Base-by-base conservation (phyloP, 2,329 filamentous ascomycete species). In the Botrytis fabae region DNA sequence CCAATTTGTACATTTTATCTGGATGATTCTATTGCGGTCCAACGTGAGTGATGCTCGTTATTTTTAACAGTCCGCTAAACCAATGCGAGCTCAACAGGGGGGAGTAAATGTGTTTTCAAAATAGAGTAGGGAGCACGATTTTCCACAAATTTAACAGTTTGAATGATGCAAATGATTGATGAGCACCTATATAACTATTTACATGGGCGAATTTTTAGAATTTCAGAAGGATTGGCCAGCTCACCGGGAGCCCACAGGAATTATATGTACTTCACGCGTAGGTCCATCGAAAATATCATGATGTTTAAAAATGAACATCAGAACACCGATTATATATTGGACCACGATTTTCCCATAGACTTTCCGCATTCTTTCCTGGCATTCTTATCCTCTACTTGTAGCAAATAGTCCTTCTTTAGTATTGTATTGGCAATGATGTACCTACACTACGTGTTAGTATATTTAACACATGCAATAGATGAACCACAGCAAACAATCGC, bases 1-100 rank as follows among this genome's bases (percentile, higher is more conserved):
- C 65, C 65, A 57, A 69, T 69, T 32, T 8, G 35, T 38, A 42
- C 9, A 69, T 69, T 69, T 57, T 57, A 44, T 69, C 18, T 28
- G 25, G 10, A 57, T 32, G 16, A 9, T 14, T 40, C 18, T 54
- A 4, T 40, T 5, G 25, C 9, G 22, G 38, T 4, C 12, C 35
- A 2, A n/a, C 6, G 22, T 40, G 59, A 60, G 32, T 14, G 32
- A 12, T 38, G 18, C 51, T 57, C 51, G 18, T 57, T 57, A 2
- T 57, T 18, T 28, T 57, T 28, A n/a, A n/a, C 18, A 32, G 51
- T 2, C 28, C n/a, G n/a, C 51, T 57, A n/a, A 44, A 18, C 42
- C 14, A 12, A 18, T 44, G 42, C 40, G 16, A 44, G 42, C 42
- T 44, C 42, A 44, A 44, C 18, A 44, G 16, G 16, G 16, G 14